A percentile compares a stretch with the other conserved stretches of the same genome.
These are phyloP conservation scores for Chalciporus piperatus DNA, from an alignment of 768 basidiomycete species.

Conservation along the genomic window DNA sequence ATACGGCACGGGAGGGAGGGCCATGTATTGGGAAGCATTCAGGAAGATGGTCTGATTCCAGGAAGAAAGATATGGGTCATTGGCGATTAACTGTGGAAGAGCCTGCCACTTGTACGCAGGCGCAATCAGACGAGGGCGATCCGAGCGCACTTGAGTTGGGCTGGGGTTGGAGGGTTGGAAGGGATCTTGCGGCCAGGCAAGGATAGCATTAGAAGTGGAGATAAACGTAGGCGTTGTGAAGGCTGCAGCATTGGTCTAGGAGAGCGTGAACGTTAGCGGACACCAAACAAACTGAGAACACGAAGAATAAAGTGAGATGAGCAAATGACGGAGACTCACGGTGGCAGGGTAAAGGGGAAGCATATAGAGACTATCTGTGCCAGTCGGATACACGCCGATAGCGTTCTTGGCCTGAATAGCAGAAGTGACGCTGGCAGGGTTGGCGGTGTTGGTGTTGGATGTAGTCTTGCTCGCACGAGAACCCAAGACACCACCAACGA, in stretches of 20 bases:
- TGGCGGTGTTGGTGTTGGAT: conserved; percentile 23
- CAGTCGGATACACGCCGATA: conserved; percentile 69
- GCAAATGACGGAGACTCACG: conserved; percentile 48
- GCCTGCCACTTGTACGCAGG: conserved; percentile 89
- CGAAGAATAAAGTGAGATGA: background rate
- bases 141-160: conserved; percentile 60
- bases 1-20: conserved; percentile 65
- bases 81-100: conserved; percentile 70
- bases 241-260: conserved; percentile 70
- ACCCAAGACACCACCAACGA: conserved; percentile 80
- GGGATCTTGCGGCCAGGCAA: conserved; percentile 79
- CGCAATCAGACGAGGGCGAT: conserved; percentile 90
- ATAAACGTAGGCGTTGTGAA: conserved; percentile 73
- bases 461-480: conserved; percentile 48
- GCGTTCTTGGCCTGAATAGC: conserved; percentile 57
- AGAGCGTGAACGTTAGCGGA: background rate
- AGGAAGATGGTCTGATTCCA: conserved; percentile 92
- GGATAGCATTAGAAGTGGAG: conserved; percentile 44
- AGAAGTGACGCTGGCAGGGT: conserved; percentile 54
- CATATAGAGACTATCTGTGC: conserved; percentile 75
- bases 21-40: conserved; percentile 79
- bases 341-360: conserved; percentile 87
- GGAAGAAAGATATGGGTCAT: conserved; percentile 77
- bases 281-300: conserved; percentile 1
- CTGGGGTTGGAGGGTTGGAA: conserved; percentile 64